phyloP scores from a whole-genome alignment of 2,329 filamentous ascomycete genomes.

The Coniochaeta hoffmannii region DNA sequence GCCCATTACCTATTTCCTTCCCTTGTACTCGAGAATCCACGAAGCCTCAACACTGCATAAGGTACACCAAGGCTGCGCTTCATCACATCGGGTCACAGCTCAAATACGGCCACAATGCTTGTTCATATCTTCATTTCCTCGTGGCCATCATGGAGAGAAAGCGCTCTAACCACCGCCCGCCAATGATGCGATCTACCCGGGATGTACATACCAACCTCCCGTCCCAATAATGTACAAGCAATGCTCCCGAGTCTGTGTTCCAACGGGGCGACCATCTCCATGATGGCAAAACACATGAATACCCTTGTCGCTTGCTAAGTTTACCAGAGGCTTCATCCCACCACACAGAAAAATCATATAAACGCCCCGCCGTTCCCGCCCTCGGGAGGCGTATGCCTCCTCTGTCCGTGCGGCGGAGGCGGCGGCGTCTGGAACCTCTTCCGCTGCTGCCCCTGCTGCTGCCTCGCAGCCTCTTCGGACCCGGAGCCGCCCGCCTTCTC shows the following conservation, averaged over 20 bases:
- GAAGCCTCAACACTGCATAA: neutral
- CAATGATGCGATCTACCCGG: neutral
- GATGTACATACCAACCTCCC: neutral
- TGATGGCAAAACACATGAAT: neutral
- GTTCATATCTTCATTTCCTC: neutral
- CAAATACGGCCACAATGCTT: neutral
- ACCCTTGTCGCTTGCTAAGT: slow-evolving; percentile 1
- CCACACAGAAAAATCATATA: slow-evolving; percentile 11
- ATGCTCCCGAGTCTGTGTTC: neutral
- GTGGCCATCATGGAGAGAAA: neutral
- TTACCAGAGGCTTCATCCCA: neutral
- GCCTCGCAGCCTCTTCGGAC: slow-evolving; percentile 7
- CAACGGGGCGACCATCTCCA: neutral
- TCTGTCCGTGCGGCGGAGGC: slow-evolving; percentile 8
- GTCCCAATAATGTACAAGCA: neutral
- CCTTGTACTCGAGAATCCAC: no score
- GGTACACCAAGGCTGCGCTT: neutral
- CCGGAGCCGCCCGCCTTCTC: slow-evolving; percentile 13
- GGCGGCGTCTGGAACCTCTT: slow-evolving; percentile 7
- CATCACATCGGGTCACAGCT: no score
- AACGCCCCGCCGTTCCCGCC: slow-evolving; percentile 16
- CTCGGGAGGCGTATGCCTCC: slow-evolving; percentile 9
- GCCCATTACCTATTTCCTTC: no score
- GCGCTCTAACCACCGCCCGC: neutral
- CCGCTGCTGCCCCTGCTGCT: slow-evolving; percentile 17